Evolutionary conservation across 164 flowering plant genomes (phyloP), one percentile per base, ranked within the genome.

Genomic region (Annona cherimola): DNA sequence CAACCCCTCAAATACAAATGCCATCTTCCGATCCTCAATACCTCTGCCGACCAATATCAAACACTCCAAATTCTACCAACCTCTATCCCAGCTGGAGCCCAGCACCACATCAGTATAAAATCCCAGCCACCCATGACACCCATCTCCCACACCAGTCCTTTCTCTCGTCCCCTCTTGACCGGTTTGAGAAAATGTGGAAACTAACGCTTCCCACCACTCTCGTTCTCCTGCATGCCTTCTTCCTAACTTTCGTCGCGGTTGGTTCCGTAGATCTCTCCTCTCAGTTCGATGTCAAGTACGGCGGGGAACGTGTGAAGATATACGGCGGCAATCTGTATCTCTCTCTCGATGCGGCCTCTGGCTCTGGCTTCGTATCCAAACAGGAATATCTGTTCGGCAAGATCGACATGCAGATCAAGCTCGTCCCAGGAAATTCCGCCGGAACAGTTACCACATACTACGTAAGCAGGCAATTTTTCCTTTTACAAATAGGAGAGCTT

Each of bases 381-480:
- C 66, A 69, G 1, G 76, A 74, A 67, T 81, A 68, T 63, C 71
- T 79, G 5, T 79, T 79, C 18, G 83, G 79, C 8, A 74, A 77
- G 65, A 63, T 83, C 4, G 80, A 81, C 45, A 70, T 83, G 80
- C 82, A 77, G 65, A 71, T 83, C 44, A 81, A 79, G 69, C 78
- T 83, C 5, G 79, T 81, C 1, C 75, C 81, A 14, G 84, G 86
- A 20, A 79, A 83, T 74, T 81, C 86, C 1, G 83, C 84, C 42
- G 84, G 86, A 68, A 81, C 84, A 0, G 83, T 83, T 60, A 79
- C 86, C 2, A 44, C 86, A 12, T 83, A 43, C 44, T 83, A 81
- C 63, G 86, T 83, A 70, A 44, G 78, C 60, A 8, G 35, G 35
- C 35, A 26, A 26, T 26, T 26, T 26, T 26, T 26, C 35, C 35